A percentile compares a stretch with the other conserved stretches of the same genome.
These are phyloP conservation scores for Blastobotrys apis DNA, from an alignment of 1,139 yeast genomes.

Conservation along the genomic window DNA sequence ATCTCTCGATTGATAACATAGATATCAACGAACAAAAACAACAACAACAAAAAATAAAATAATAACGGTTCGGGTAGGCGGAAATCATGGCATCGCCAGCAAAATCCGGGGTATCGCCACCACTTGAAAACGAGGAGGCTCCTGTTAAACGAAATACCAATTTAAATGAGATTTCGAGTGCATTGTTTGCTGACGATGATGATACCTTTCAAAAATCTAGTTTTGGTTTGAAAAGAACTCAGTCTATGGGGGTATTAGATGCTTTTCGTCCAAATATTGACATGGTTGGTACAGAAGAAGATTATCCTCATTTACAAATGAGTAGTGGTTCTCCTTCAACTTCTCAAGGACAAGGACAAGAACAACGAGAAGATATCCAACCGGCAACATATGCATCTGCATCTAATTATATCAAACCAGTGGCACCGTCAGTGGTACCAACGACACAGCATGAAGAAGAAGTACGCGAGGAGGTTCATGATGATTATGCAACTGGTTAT, in stretches of 20 bases:
- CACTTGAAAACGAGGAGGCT: not conserved
- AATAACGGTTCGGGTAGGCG: too few species aligned
- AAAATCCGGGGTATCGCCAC: not conserved
- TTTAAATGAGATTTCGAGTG: constrained; percentile 36
- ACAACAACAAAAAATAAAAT: too few species aligned
- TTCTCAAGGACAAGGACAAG: not conserved
- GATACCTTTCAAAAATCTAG: constrained; percentile 68
- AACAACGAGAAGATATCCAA: not conserved
- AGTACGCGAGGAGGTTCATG: not conserved
- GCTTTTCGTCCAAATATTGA: constrained; percentile 41
- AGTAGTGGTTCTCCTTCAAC: constrained; percentile 1
- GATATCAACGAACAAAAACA: too few species aligned
- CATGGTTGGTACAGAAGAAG: constrained; percentile 21
- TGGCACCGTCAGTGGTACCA: not conserved
- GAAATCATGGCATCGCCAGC: too few species aligned
- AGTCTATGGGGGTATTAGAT: constrained; percentile 78
- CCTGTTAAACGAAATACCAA: constrained; percentile 19
- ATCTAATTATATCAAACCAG: not conserved
- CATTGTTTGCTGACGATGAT: constrained; percentile 67
- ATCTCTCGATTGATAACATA: too few species aligned
- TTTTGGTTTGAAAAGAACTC: constrained; percentile 73
- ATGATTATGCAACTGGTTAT: not conserved
- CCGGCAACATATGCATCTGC: not conserved
- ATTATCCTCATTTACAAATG: constrained; percentile 24
- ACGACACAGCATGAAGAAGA: constrained; percentile 5